Conservation (phyloP, 163 green algal species). For the Scenedesmus sp. region DNA sequence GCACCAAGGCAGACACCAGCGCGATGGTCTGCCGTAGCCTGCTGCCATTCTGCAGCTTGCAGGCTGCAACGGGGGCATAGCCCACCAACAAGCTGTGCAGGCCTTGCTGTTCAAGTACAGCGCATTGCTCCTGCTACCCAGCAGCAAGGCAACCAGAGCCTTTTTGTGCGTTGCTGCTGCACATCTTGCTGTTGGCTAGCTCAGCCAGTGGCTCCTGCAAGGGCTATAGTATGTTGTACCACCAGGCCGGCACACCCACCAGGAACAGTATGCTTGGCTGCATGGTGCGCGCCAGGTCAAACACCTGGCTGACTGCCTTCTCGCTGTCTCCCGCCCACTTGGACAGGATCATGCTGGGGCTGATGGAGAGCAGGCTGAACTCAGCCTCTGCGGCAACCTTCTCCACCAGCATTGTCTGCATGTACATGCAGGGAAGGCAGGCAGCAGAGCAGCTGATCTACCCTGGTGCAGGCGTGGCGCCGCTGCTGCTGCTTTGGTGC, state of each 20-base stretch:
- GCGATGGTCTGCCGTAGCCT: too few species aligned
- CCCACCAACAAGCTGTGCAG: too few species aligned
- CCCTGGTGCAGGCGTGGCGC: neutral
- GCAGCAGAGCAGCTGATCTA: neutral
- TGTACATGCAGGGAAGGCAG: neutral
- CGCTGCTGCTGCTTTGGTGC: neutral
- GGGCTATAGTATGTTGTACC: neutral
- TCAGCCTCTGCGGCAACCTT: conserved; percentile 64
- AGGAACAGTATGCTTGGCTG: conserved; percentile 69
- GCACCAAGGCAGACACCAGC: neutral
- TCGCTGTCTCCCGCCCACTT: conserved; percentile 70
- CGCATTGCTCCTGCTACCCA: too few species aligned
- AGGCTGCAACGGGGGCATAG: too few species aligned
- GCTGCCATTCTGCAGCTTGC: too few species aligned
- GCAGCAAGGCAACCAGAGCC: too few species aligned
- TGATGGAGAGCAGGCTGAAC: conserved; percentile 61
- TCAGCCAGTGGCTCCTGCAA: too few species aligned
- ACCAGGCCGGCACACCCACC: conserved; percentile 46
- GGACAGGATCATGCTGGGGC: conserved; percentile 60
- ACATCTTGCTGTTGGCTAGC: too few species aligned
- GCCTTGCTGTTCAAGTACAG: too few species aligned
- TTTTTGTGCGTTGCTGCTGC: neutral
- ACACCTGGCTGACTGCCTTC: conserved; percentile 61
- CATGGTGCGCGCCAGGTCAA: conserved; percentile 56
- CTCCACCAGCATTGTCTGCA: conserved; percentile 71